phyloP scores from a whole-genome alignment of 495 filamentous ascomycete genomes.

The Daldinia vernicosa region DNA sequence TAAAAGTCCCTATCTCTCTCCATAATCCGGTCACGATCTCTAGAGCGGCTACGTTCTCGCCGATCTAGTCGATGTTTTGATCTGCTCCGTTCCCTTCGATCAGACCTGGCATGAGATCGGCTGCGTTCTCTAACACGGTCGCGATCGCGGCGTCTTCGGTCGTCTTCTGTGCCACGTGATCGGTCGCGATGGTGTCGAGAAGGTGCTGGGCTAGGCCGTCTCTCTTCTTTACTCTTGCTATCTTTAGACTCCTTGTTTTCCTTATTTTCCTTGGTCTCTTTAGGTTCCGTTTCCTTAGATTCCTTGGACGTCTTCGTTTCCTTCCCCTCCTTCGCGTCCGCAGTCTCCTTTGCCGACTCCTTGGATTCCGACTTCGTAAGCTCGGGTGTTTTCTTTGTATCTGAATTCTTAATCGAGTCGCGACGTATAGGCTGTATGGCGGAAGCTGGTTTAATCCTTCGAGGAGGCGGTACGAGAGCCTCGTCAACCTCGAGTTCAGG shows the following conservation, averaged over 20 bases:
- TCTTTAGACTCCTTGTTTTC: conserved; percentile 39
- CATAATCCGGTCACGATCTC: conserved; percentile 44
- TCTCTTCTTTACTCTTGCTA: conserved; percentile 38
- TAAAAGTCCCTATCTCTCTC: conserved; percentile 48
- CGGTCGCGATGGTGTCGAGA: conserved; percentile 41
- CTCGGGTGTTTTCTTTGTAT: conserved; percentile 48
- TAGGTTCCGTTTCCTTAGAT: conserved; percentile 40
- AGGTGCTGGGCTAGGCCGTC: conserved; percentile 47
- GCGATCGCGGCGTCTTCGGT: conserved; percentile 37
- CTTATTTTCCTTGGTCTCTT: conserved; percentile 34
- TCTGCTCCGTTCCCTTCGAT: conserved; percentile 39
- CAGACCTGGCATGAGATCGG: conserved; percentile 29
- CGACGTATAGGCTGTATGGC: conserved; percentile 63
- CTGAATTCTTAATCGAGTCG: conserved; percentile 52
- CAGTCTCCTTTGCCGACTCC: conserved; percentile 32
- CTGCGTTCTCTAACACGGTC: conserved; percentile 43
- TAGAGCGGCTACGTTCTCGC: conserved; percentile 47
- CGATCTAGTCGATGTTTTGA: conserved; percentile 41
- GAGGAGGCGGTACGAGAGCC: conserved; percentile 61
- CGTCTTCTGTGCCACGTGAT: conserved; percentile 20
- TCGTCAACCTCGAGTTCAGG: conserved; percentile 63
- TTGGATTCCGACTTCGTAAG: conserved; percentile 45
- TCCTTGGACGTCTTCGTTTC: conserved; percentile 28
- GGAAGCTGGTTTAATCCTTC: conserved; percentile 61
- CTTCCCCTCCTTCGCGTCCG: conserved; percentile 34